phyloP scores from a whole-genome alignment of 768 basidiomycete species.

The Rhizopogon vinicolor region DNA sequence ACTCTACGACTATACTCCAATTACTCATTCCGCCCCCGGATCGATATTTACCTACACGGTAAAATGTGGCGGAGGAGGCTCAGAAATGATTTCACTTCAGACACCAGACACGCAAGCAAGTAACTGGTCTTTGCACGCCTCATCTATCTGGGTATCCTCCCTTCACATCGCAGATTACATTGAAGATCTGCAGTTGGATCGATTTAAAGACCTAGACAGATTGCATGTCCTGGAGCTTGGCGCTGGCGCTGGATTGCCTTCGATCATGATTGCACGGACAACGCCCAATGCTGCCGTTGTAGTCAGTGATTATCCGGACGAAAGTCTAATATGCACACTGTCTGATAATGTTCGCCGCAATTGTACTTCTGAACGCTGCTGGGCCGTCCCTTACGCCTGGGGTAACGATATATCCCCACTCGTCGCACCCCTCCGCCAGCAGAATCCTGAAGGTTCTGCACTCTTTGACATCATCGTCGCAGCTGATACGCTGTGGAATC shows the following conservation, averaged over 20 bases:
- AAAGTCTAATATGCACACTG: conserved; percentile 51
- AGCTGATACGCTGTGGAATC: conserved; percentile 78
- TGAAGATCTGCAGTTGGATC: conserved; percentile 37
- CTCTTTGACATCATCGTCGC: conserved; percentile 65
- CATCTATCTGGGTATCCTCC: conserved; percentile 71
- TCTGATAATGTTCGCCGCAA: conserved; percentile 54
- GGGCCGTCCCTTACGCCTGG: conserved; percentile 60
- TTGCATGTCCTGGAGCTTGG: conserved; percentile 64
- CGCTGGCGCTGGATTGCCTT: conserved; percentile 70
- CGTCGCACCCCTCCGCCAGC: not conserved
- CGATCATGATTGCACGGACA: conserved; percentile 57
- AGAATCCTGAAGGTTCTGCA: conserved; percentile 8
- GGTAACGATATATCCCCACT: conserved; percentile 41
- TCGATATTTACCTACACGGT: conserved; percentile 44
- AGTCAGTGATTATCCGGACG: conserved; percentile 72
- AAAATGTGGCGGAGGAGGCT: not conserved
- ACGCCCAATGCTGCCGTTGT: conserved; percentile 39
- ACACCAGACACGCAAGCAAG: conserved; percentile 63
- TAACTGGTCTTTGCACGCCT: conserved; percentile 77
- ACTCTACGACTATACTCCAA: conserved; percentile 58
- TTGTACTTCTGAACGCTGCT: conserved; percentile 40
- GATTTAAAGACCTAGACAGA: conserved; percentile 15
- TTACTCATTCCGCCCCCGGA: conserved; percentile 55
- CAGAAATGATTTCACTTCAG: conserved; percentile 10
- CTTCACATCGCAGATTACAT: conserved; percentile 65